Evolutionary conservation across 345 rosid species (phyloP).

Genomic region (Syzygium aromaticum): DNA sequence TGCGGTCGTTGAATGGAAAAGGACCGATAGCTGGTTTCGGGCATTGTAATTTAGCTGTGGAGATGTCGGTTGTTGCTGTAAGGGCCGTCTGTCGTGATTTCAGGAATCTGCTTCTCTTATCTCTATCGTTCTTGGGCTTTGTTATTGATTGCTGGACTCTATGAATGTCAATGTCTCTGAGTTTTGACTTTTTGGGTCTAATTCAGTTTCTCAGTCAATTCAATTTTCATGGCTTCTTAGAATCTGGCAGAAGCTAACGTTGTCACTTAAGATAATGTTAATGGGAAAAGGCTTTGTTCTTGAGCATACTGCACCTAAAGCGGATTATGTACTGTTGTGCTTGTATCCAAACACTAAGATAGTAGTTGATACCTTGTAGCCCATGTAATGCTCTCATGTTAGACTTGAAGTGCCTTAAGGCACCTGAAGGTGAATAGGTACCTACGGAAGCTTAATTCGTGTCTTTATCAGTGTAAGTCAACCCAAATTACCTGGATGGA

Average conservation of each 20-base stretch:
- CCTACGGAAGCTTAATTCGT: background rate
- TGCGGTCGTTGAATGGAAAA: background rate
- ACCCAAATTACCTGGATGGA: background rate
- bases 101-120: background rate
- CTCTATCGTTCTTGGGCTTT: background rate
- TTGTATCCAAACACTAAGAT: background rate
- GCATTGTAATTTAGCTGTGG: background rate
- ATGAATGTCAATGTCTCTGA: background rate
- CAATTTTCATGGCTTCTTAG: background rate
- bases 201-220: background rate
- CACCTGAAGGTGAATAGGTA: background rate
- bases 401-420: background rate
- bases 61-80: background rate
- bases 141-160: background rate
- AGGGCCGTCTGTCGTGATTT: background rate
- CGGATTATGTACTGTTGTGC: background rate
- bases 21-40: background rate
- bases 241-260: background rate
- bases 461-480: background rate
- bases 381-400: background rate
- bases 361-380: background rate
- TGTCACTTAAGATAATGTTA: background rate
- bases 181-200: background rate
- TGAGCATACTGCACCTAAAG: background rate
- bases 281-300: background rate